Evolutionary conservation across 2,329 filamentous ascomycete species (phyloP), one percentile per base, ranked within the genome.

Genomic region (Thielaviopsis euricoi): DNA sequence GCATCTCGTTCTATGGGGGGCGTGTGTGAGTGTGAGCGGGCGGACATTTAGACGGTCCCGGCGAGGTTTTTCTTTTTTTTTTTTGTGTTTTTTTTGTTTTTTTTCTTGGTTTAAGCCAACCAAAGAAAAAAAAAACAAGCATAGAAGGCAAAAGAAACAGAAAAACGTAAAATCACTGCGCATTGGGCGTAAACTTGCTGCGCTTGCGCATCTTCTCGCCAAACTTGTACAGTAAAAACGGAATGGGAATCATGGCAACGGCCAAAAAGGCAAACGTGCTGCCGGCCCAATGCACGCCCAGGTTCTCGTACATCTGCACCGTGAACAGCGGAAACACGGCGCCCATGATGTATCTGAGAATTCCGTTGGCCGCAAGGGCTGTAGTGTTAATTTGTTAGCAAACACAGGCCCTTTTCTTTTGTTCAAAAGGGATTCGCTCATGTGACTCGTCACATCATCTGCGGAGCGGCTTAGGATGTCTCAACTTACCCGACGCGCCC

Each of bases 281-380:
- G 6, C 68, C 72, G 0, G 74, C 75, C 75, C 75, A 77, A 17
- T 64, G 64, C 4, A 75, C 71, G 0, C 74, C 73, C 13, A 78
- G 63, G 2, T 63, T 67, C 6, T 66, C 58, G 50, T 74, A 77
- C 71, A 77, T 78, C 60, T 81, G 78, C 1, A 83, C 67, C 0
- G 79, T 77, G 62, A 84, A 85, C 0, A 85, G 65, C 0, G 81
- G 81, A 57, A 85, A 84, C 0, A 71, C 75, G 1, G 74, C 77
- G 0, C 76, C 78, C 7, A 83, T 71, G 0, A 67, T 66, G 61
- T 83, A 85, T 23, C 81, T 68, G 1, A 77, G 69, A 12, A 85
- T 68, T 1, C 76, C 75, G 61, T 83, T 84, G 1, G 82, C 81
- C 6, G 77, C 79, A 53, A 78, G 69, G 0, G 79, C 79, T 59